Evolutionary conservation across 495 filamentous ascomycete species (phyloP), one percentile per base, ranked within the genome.

Genomic region (Aspergillus egyptiacus): DNA sequence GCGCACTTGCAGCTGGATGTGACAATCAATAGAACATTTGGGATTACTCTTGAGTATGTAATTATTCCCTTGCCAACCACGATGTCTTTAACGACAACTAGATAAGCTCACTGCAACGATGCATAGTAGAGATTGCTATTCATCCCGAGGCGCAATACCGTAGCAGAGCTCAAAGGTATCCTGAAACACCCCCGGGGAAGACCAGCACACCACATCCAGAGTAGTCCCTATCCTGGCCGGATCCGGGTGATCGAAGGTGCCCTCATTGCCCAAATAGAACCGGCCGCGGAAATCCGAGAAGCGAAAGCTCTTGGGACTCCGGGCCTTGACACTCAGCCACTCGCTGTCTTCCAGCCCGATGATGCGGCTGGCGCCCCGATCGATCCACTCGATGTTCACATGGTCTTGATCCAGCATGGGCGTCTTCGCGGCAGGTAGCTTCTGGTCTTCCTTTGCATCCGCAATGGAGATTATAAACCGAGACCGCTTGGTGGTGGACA

Each of bases 91-190:
- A n/a, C n/a, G n/a, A n/a, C n/a, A n/a, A n/a, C n/a, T n/a, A n/a
- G n/a, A n/a, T n/a, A n/a, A n/a, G n/a, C n/a, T n/a, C n/a, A n/a
- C n/a, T n/a, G n/a, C n/a, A n/a, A n/a, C n/a, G n/a, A n/a, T n/a
- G n/a, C n/a, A n/a, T n/a, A n/a, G n/a, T n/a, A n/a, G n/a, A n/a
- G n/a, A 39, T 24, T 10, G 2, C 36, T 39, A 23, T 6, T 33
- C 28, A 22, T 13, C 27, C 7, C 25, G n/a, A 6, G 41, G 41
- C 10, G 28, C 15, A 6, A 44, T 22, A 3, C 41, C 41, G 19
- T 44, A 44, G 6, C 41, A 44, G 3, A 44, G 41, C 17, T 44
- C 41, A 44, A 44, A 44, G 28, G 27, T 44, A 18, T 44, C 41
- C 28, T 33, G 41, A n/a, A 44, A 33, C 4, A 31, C 41, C 17